Conservation (phyloP, 148 eudicot species). For the Diospyros kaki region DNA sequence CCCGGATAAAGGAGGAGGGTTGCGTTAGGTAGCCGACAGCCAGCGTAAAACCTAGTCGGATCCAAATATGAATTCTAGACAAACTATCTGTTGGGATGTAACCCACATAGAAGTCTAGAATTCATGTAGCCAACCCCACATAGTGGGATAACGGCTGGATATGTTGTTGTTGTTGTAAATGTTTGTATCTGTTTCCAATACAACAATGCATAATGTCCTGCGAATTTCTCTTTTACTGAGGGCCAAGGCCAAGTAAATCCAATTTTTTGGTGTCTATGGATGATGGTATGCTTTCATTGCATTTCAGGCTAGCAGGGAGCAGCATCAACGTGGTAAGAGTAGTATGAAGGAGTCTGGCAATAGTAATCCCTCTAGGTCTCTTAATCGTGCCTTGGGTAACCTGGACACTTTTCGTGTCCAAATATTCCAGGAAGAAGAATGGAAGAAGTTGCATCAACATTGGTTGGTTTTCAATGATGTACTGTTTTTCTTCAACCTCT, state of each 20-base stretch:
- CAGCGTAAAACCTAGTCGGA: no score
- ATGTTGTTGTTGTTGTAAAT: no score
- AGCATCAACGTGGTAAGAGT: slow-evolving; percentile 78
- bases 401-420: slow-evolving; percentile 56
- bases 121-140: no score
- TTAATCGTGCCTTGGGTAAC: slow-evolving; percentile 79
- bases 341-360: slow-evolving; percentile 78
- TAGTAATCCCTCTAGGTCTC: slow-evolving; percentile 68
- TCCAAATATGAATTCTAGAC: no score
- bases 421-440: slow-evolving; percentile 89
- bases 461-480: slow-evolving; percentile 48
- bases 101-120: no score
- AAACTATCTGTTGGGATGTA: no score
- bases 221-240: neutral
- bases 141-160: no score
- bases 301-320: slow-evolving; percentile 82
- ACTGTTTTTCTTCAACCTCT: slow-evolving; percentile 1
- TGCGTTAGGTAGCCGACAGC: no score
- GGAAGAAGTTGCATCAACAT: slow-evolving; percentile 58
- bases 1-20: no score
- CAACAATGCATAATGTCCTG: neutral
- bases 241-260: no score
- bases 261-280: neutral
- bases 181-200: neutral
- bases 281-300: slow-evolving; percentile 14